Evolutionary conservation across 352 stramenopile genomes (phyloP), one percentile per base, ranked within the genome.

Genomic region (Lagenidium giganteum): DNA sequence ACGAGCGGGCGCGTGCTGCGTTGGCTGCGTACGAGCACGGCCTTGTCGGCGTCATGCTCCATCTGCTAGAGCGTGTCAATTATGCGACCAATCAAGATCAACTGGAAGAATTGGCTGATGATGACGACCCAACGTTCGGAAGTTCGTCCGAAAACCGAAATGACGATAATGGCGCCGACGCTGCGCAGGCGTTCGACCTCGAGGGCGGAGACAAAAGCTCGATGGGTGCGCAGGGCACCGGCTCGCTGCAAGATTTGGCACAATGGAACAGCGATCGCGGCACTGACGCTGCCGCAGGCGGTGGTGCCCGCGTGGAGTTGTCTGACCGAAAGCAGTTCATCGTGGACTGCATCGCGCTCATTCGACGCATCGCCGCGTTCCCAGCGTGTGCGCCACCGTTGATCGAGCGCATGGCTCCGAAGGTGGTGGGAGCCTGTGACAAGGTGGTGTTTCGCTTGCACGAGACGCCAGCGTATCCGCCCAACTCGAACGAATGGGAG

Each of bases 241-340:
- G 61, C 0, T 80, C 74, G 2, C 54, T 83, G 9, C 71, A 84
- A 26, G 74, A 87, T 37, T 49, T 85, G 11, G 74, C 67, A 7
- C 74, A 87, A 32, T 43, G 71, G 41, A 54, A 53, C 31, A 67
- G 67, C 24, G 57, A 76, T n/a, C n/a, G n/a, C n/a, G n/a, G n/a
- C n/a, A n/a, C n/a, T n/a, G n/a, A n/a, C n/a, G n/a, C n/a, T n/a
- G n/a, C n/a, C n/a, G n/a, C n/a, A n/a, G n/a, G n/a, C n/a, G 51
- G 51, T 16, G 40, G 41, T 8, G 26, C 37, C 26, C 50, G 40
- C 1, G 43, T 78, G 9, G 72, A 88, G 33, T 50, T 88, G 0
- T 86, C 75, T 2, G 75, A 88, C 17, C 50, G 70, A 5, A 85
- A 88, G 17, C 67, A 84, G 43, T 86, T 88, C 42, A 49, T 86